Conservation (phyloP, 164 flowering plant genomes). For the Echeveria elegans region DNA sequence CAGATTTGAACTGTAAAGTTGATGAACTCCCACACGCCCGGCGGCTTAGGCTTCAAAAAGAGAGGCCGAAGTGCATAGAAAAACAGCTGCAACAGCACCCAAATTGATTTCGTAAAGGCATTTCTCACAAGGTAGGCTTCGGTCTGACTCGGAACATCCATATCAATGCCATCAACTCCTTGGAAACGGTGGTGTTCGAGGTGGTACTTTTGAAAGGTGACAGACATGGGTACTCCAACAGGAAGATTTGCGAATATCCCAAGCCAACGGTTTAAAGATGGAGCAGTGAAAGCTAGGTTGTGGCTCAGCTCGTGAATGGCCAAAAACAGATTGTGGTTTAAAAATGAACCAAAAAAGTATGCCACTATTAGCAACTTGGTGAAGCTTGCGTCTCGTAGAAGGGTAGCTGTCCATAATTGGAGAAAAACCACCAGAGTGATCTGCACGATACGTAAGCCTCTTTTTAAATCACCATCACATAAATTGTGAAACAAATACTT, state of each 20-base stretch:
- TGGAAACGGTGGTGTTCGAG: conserved; percentile 91
- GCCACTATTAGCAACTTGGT: conserved; percentile 61
- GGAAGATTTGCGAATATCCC: conserved; percentile 98
- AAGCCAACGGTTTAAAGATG: conserved; percentile 80
- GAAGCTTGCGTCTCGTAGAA: conserved; percentile 50
- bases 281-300: conserved; percentile 93
- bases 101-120: conserved; percentile 53
- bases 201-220: conserved; percentile 95
- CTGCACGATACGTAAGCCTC: conserved; percentile 34
- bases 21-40: conserved; percentile 86
- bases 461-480: background rate
- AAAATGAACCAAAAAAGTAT: conserved; percentile 90
- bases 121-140: conserved; percentile 66
- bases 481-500: background rate
- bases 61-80: conserved; percentile 88
- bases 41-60: conserved; percentile 93
- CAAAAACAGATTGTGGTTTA: conserved; percentile 90
- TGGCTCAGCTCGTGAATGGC: conserved; percentile 97
- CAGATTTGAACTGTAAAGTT: conserved; percentile 52
- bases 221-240: conserved; percentile 89
- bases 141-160: conserved; percentile 74
- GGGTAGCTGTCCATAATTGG: conserved; percentile 77
- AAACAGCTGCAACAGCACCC: conserved; percentile 88
- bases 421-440: conserved; percentile 59
- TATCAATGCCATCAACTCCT: conserved; percentile 88